Conservation (phyloP, 2,329 filamentous ascomycete species). For the Boeremia lycopersici region DNA sequence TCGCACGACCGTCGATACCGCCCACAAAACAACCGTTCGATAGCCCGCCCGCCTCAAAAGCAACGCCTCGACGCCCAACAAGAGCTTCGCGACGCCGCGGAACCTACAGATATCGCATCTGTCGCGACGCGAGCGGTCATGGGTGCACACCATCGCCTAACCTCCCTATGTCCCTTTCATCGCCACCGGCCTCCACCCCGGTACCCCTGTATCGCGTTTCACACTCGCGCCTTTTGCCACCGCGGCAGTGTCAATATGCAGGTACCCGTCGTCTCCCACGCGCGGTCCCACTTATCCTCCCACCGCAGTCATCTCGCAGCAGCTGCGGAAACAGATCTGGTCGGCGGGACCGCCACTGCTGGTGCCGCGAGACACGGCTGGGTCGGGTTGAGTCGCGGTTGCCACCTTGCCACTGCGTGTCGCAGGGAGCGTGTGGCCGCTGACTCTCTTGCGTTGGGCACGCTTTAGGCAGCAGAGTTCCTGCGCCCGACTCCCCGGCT, state of each 20-base stretch:
- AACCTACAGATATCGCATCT: not conserved
- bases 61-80: not conserved
- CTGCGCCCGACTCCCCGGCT: too few species aligned
- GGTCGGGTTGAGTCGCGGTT: too few species aligned
- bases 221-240: constrained; percentile 4
- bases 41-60: too few species aligned
- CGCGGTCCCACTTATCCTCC: constrained; percentile 2
- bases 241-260: constrained; percentile 13
- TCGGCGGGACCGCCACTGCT: too few species aligned
- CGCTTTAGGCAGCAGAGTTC: too few species aligned
- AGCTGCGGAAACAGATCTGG: too few species aligned
- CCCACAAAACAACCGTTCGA: too few species aligned
- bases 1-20: too few species aligned
- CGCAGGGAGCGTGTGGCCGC: too few species aligned
- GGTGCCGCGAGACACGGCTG: too few species aligned
- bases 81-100: not conserved
- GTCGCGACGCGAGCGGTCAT: not conserved
- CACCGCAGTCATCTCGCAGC: not conserved
- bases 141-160: constrained; percentile 8
- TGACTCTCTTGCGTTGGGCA: too few species aligned
- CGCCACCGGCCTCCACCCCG: constrained; percentile 2
- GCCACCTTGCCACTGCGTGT: too few species aligned
- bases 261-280: constrained; percentile 5
- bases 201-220: constrained; percentile 4
- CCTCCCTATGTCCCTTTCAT: not conserved